Conservation (phyloP, 306 rosid genomes). For the Fragaria ananassa region DNA sequence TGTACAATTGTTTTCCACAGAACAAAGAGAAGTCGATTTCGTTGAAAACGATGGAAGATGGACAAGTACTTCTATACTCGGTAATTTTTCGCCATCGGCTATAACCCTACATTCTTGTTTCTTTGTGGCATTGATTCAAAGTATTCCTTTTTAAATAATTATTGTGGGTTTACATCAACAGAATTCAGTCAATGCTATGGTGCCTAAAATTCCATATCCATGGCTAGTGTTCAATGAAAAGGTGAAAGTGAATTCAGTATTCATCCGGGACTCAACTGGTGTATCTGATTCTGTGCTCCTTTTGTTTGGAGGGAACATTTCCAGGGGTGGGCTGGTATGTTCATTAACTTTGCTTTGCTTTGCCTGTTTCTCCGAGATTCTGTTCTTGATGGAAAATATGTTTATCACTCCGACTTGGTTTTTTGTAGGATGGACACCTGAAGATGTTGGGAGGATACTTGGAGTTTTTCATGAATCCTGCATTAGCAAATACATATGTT, state of each 20-base stretch:
- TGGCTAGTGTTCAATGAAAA: constrained; percentile 97
- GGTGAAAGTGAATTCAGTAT: constrained; percentile 90
- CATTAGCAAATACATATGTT: constrained; percentile 63
- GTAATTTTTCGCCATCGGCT: constrained; percentile 30
- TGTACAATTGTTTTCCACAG: constrained; percentile 40
- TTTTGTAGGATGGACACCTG: constrained; percentile 54
- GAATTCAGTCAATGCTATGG: constrained; percentile 81
- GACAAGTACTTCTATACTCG: constrained; percentile 56
- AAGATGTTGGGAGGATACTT: constrained; percentile 61
- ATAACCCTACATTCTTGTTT: constrained; percentile 11
- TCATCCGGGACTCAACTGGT: constrained; percentile 90
- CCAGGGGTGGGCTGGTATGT: constrained; percentile 44
- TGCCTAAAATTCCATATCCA: constrained; percentile 80
- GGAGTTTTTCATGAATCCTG: constrained; percentile 90
- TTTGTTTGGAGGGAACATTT: constrained; percentile 77
- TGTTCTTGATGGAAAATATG: constrained; percentile 11
- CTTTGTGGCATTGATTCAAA: constrained; percentile 9
- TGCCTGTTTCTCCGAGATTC: constrained; percentile 4
- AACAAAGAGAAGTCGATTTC: constrained; percentile 78
- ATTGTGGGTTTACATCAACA: constrained; percentile 22
- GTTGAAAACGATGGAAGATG: constrained; percentile 93
- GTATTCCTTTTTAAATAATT: constrained; percentile 20
- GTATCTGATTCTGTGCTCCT: constrained; percentile 80
- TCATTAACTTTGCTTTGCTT: neutral
- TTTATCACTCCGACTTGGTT: constrained; percentile 21